Evolutionary conservation across 2,329 filamentous ascomycete genomes (phyloP), one percentile per base, ranked within the genome.

Genomic region (Cladobotryum protrusum): DNA sequence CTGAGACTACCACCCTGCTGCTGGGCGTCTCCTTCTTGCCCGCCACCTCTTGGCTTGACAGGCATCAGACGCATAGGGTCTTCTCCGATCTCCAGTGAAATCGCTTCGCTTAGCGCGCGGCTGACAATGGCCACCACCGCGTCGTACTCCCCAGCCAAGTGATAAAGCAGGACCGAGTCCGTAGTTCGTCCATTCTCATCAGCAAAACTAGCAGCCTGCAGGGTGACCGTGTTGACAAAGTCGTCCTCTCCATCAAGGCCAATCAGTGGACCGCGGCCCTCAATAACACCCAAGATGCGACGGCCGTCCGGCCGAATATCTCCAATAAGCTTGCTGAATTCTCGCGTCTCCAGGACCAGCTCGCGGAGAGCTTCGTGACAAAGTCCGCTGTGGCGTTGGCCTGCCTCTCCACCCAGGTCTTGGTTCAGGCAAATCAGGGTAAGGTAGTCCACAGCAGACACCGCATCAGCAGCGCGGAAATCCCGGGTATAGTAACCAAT

Each of bases 401-500:
- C 90, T 5, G 85, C 75, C 50, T 87, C 80, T 17, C 85, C 86
- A 20, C 78, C 80, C 40, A 95, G 75, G 65, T 96, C 92, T 45
- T 85, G 81, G 64, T 97, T 97, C 50, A 99, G 81, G 67, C 89
- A 96, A 61, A 99, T 91, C 50, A 99, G 73, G 5, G 85, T 81
- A 43, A 99, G 82, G 67, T 99, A 99, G 66, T 99, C 93, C 15
- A 95, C 88, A 3, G 95, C 93, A 33, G 89, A 88, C 51, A 87
- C 87, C 6, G 90, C 87, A 61, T 95, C 85, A 17, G 90, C 91
- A 29, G 89, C 89, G 47, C 93, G 86, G 80, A 99, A 99, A 68
- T 96, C 91, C 48, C 87, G 82, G 4, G 95, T 99, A 73, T 99
- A 99, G 66, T 93, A 89, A 37, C 92, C 95, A 54, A 97, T 77